Base-by-base conservation (phyloP, 306 rosid genomes). In the apple (Malus domestica) region DNA sequence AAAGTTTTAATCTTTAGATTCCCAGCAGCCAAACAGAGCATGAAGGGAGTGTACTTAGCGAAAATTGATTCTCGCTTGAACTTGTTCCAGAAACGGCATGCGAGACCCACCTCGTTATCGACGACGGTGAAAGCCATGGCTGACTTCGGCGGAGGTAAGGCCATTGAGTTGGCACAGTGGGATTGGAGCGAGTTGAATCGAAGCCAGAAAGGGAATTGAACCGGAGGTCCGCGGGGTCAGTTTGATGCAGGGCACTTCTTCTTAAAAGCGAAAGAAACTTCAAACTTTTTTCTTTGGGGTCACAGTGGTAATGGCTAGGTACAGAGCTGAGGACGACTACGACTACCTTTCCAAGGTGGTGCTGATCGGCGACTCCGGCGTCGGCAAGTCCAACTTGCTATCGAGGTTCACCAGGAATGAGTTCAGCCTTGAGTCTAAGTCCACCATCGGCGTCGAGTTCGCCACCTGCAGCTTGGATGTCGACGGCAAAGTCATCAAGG, bases 391-490 rank as follows among this genome's bases (percentile, higher is more conserved):
- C 73, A 82, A 87, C 82, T 76, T 87, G 82, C 88, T 87, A 18
- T 87, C 90, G 38, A 70, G 88, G 75, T 87, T 87, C 80, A 87
- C 90, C 42, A 67, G 87, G 63, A 87, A 87, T 76, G 88, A 87
- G 83, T 87, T 87, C 80, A 87, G 90, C 80, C 84, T 87, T 57
- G 90, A 87, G 80, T 82, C 90, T 38, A 87, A 87, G 83, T 87
- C 90, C 79, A 87, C 90, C 32, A 87, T 87, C 60, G 90, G 88
- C 4, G 90, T 87, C 29, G 90, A 87, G 85, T 87, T 87, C 72
- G 90, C 90, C 38, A 87, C 90, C n/a, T 85, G 90, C 32, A 87
- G 90, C 84, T 84, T 87, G 83, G 79, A 70, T 67, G 86, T 87
- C 60, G 90, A 87, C 67, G 45, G 45, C 46, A 87, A 84, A 60